A percentile compares a stretch with the other conserved stretches of the same genome.
Conservation (phyloP, 352 stramenopile genomes). For the Pseudoperonospora humuli region DNA sequence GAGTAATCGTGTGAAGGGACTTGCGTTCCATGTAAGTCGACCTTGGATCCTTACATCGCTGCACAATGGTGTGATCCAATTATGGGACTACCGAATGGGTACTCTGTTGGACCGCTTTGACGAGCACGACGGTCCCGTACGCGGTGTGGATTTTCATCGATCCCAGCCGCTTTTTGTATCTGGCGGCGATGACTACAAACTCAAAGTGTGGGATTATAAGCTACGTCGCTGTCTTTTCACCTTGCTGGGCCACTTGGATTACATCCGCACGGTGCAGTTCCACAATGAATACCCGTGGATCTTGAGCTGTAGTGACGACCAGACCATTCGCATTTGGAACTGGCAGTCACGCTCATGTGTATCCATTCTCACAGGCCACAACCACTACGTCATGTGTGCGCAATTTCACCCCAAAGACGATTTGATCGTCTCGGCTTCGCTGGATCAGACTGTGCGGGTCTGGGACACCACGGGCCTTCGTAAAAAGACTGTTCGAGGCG, state of each 20-base stretch:
- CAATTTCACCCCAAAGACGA: slow-evolving; percentile 99
- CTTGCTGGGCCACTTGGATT: slow-evolving; percentile 98
- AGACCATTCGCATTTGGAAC: slow-evolving; percentile 99
- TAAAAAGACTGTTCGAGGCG: slow-evolving; percentile 96
- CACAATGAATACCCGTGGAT: slow-evolving; percentile 99
- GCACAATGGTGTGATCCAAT: slow-evolving; percentile 97
- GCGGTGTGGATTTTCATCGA: slow-evolving; percentile 98
- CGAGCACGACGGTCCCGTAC: slow-evolving; percentile 98
- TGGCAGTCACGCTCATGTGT: slow-evolving; percentile 98
- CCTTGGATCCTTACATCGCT: slow-evolving; percentile 99
- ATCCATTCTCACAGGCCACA: slow-evolving; percentile 99
- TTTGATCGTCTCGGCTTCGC: slow-evolving; percentile 97
- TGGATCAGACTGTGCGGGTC: slow-evolving; percentile 98
- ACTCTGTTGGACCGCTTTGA: slow-evolving; percentile 99
- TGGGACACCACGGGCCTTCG: slow-evolving; percentile 99
- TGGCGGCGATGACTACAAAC: slow-evolving; percentile 99
- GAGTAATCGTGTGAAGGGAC: slow-evolving; percentile 98
- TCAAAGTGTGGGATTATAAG: slow-evolving; percentile 99
- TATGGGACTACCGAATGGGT: slow-evolving; percentile 99
- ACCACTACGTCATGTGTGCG: slow-evolving; percentile 99
- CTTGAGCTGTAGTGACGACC: slow-evolving; percentile 95
- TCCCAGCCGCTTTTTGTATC: slow-evolving; percentile 97
- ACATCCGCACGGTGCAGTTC: slow-evolving; percentile 99
- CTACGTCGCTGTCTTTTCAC: slow-evolving; percentile 98
- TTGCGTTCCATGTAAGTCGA: slow-evolving; percentile 97